Evolutionary conservation across 2,329 filamentous ascomycete species (phyloP), one percentile per base, ranked within the genome.

Genomic region (Colletotrichum endophyticum): DNA sequence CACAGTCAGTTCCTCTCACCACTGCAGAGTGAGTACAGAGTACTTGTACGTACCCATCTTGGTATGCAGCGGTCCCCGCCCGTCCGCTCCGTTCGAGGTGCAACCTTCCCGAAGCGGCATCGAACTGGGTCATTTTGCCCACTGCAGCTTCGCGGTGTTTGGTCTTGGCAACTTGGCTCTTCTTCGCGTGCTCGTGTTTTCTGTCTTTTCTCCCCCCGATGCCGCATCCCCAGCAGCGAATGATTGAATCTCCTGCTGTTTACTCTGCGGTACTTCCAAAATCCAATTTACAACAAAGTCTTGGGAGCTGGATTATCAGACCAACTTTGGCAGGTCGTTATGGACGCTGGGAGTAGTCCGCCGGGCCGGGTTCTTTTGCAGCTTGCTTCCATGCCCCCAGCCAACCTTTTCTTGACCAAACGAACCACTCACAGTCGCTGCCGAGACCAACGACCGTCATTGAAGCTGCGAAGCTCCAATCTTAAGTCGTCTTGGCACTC

Each of bases 51-150:
- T 59, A 59, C 27, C 56, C 56, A 59, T 53, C n/a, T 22, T 44
- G 34, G 32, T 44, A 56, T 34, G 61, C 27, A 56, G n/a, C 25
- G 36, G 63, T n/a, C 63, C 63, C 36, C 36, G 36, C 28, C 62
- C 66, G 11, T 49, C 56, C 56, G 11, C 70, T 73, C 73, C 36
- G 62, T 25, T 66, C 27, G 39, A 76, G 30, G 19, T 76, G 73
- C 44, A 76, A 76, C 74, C 74, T 76, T 76, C 74, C 74, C 59
- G 59, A 76, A 76, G 8, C 34, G 66, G 74, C 72, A 69, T 62
- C 30, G 6, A 72, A 49, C 53, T 56, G 69, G 57, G 19, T 11
- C 57, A 22, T 22, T 22, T 25, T 36, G 27, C 57, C 22, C 53
- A 27, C 66, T 71, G 32, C 44, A 66, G 70, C 25, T 36, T 62